A percentile compares a stretch with the other conserved stretches of the same genome.
Conservation (phyloP, 148 eudicot species). For the Polygonum aviculare region DNA sequence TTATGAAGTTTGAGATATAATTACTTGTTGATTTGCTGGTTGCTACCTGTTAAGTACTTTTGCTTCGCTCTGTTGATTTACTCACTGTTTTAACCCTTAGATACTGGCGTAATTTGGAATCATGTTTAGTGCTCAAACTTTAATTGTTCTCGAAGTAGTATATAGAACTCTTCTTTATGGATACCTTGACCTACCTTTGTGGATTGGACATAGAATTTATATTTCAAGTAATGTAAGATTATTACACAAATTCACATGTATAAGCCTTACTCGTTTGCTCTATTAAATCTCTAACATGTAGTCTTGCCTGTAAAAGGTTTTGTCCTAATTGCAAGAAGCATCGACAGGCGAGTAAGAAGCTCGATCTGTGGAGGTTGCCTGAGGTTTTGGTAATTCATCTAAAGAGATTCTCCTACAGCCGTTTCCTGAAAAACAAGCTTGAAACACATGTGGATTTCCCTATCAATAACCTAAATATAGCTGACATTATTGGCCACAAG, state of each 20-base stretch:
- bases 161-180: background rate
- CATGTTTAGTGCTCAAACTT: background rate
- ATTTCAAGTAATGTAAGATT: background rate
- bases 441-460: constrained; percentile 85
- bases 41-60: background rate
- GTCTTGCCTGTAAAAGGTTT: constrained; percentile 33
- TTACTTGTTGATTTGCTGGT: background rate
- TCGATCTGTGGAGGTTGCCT: constrained; percentile 92
- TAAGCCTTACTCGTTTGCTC: constrained; percentile 9
- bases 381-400: constrained; percentile 76
- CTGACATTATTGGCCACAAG: constrained; percentile 36
- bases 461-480: constrained; percentile 54
- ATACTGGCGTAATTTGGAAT: background rate
- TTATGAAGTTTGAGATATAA: background rate
- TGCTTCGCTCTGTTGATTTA: background rate
- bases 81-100: background rate
- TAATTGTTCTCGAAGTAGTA: background rate
- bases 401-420: constrained; percentile 72
- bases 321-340: constrained; percentile 75
- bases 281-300: background rate
- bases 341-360: constrained; percentile 72
- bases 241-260: background rate
- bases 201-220: background rate
- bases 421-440: constrained; percentile 55
- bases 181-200: background rate